Percentiles rank a stretch among this genome's conserved stretches.
Conservation (phyloP, 306 rosid species). For the Cicer cuneatum region DNA sequence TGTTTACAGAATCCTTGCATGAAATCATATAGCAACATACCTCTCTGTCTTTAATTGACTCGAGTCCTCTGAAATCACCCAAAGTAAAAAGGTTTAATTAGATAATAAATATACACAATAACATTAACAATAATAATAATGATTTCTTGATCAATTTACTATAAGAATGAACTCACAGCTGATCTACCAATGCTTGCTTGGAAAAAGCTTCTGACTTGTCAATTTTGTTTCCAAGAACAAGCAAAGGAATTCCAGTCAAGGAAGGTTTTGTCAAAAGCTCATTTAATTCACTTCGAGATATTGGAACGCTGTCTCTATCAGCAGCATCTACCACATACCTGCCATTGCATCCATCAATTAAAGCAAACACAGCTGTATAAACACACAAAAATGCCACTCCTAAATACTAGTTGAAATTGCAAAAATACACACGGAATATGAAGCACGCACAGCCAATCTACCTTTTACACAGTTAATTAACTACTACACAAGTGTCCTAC, state of each 20-base stretch:
- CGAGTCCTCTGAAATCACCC: slow-evolving; percentile 75
- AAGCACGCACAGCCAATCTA: neutral
- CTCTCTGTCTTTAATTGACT: slow-evolving; percentile 76
- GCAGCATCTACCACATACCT: slow-evolving; percentile 94
- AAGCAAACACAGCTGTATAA: slow-evolving; percentile 31
- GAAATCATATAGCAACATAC: slow-evolving; percentile 97
- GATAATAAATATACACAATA: neutral
- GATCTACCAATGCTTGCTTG: slow-evolving; percentile 86
- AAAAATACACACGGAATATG: slow-evolving; percentile 12
- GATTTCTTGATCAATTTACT: slow-evolving; percentile 12
- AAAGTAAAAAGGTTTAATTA: slow-evolving; percentile 29
- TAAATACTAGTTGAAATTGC: slow-evolving; percentile 20
- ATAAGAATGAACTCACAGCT: slow-evolving; percentile 68
- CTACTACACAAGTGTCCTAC: neutral
- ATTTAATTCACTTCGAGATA: slow-evolving; percentile 83
- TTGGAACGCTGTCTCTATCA: slow-evolving; percentile 88
- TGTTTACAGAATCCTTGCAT: slow-evolving; percentile 94
- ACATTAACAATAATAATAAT: neutral
- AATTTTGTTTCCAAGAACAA: slow-evolving; percentile 90
- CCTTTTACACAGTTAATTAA: neutral
- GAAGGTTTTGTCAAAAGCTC: slow-evolving; percentile 85
- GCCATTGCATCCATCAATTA: slow-evolving; percentile 47
- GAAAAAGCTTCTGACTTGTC: slow-evolving; percentile 97
- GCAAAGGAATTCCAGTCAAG: slow-evolving; percentile 75
- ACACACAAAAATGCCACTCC: slow-evolving; percentile 6